phyloP scores from a whole-genome alignment of 192 early-diverging fungal species.

The Diversispora epigaea region DNA sequence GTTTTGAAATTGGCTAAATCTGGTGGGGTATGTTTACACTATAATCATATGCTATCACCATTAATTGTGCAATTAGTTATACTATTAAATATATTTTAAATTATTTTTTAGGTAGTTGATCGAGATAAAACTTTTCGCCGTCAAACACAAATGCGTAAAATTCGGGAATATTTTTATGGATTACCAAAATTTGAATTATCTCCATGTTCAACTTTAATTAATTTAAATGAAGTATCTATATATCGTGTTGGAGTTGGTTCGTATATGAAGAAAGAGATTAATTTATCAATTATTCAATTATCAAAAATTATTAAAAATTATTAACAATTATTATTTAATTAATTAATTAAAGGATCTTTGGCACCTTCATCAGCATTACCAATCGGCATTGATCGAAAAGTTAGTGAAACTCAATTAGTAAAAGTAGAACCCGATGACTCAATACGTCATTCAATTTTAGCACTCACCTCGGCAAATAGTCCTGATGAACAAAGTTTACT shows the following conservation, averaged over 20 bases:
- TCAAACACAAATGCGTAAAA: slow-evolving; percentile 68
- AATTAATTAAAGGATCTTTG: slow-evolving; percentile 48
- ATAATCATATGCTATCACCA: not conserved
- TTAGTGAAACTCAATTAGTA: slow-evolving; percentile 77
- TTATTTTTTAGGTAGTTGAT: slow-evolving; percentile 67
- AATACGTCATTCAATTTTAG: slow-evolving; percentile 82
- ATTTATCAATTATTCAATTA: not conserved
- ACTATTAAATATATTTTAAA: not conserved
- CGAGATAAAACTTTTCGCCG: slow-evolving; percentile 72
- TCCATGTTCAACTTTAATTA: slow-evolving; percentile 81
- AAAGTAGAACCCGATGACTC: slow-evolving; percentile 78
- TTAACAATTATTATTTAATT: not conserved
- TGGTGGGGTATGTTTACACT: slow-evolving; percentile 70
- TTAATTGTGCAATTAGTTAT: not conserved
- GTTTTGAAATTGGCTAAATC: slow-evolving; percentile 90
- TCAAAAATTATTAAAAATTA: not conserved
- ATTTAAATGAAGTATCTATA: slow-evolving; percentile 75
- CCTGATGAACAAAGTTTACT: slow-evolving; percentile 53
- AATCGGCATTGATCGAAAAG: slow-evolving; percentile 76
- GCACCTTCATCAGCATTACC: slow-evolving; percentile 92
- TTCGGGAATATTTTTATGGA: slow-evolving; percentile 96
- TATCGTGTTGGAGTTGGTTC: slow-evolving; percentile 74
- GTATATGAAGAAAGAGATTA: slow-evolving; percentile 4
- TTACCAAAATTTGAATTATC: slow-evolving; percentile 69
- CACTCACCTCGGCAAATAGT: slow-evolving; percentile 69